Conservation (phyloP, 768 basidiomycete genomes). For the Kwoniella sp. region DNA sequence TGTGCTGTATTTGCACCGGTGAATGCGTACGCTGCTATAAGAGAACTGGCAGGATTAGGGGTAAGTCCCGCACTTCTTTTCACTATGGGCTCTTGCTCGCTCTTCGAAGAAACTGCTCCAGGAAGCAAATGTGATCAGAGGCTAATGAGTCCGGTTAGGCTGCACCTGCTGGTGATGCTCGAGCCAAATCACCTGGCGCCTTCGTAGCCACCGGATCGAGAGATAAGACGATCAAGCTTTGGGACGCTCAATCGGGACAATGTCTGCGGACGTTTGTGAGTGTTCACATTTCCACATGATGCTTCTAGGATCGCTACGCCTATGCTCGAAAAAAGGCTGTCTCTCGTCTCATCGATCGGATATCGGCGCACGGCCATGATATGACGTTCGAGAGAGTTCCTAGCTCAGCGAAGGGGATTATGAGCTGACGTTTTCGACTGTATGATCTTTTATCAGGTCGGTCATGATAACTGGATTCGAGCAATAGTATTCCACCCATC, state of each 20-base stretch:
- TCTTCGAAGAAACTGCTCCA: too few species aligned
- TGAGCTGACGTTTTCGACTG: too few species aligned
- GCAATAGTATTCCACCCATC: slow-evolving; percentile 85
- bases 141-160: slow-evolving; percentile 57
- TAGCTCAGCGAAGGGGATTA: too few species aligned
- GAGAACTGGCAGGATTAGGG: slow-evolving; percentile 73
- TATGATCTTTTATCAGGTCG: slow-evolving; percentile 31
- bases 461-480: slow-evolving; percentile 84
- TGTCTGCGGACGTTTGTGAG: slow-evolving; percentile 73
- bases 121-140: too few species aligned
- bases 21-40: slow-evolving; percentile 71
- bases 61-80: slow-evolving; percentile 57
- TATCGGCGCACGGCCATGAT: too few species aligned
- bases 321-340: background rate
- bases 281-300: slow-evolving; percentile 10
- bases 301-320: background rate
- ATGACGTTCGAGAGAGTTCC: too few species aligned
- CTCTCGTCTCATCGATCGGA: background rate
- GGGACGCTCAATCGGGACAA: slow-evolving; percentile 83
- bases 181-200: slow-evolving; percentile 56
- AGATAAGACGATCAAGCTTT: slow-evolving; percentile 88
- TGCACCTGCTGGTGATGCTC: slow-evolving; percentile 60
- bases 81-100: too few species aligned
- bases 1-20: slow-evolving; percentile 77
- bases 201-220: slow-evolving; percentile 81